Evolutionary conservation across 2,329 filamentous ascomycete species (phyloP).

Genomic region (Colletotrichum gloeosporioides): DNA sequence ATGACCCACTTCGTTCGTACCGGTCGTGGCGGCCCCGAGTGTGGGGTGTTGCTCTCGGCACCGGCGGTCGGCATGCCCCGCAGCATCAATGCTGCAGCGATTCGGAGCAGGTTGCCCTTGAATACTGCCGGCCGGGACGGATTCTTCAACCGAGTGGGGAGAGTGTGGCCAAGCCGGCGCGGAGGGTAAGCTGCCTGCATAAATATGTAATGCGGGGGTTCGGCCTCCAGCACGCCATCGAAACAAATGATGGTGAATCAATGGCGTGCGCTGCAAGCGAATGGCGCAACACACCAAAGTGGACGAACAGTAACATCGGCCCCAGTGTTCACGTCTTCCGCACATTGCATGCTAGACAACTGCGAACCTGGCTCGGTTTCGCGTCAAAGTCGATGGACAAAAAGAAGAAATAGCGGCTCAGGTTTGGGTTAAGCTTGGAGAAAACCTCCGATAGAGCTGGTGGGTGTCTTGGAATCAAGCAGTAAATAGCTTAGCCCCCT

Average conservation of each 20-base stretch:
- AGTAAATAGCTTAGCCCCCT: rapidly evolving
- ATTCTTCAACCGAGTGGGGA: not conserved
- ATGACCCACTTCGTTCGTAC: not conserved
- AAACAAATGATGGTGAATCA: slow-evolving; percentile 11
- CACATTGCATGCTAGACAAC: not conserved
- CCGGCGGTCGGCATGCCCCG: not conserved
- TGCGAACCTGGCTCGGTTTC: not conserved
- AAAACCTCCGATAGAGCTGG: not conserved
- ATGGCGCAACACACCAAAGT: slow-evolving; percentile 7
- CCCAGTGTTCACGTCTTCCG: not conserved
- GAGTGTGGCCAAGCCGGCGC: not conserved
- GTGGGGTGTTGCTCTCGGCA: not conserved
- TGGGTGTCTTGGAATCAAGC: no score
- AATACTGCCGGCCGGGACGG: not conserved
- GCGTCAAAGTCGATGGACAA: not conserved
- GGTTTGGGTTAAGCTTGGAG: not conserved
- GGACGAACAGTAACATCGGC: not conserved
- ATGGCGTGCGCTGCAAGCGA: slow-evolving; percentile 16
- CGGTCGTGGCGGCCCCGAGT: not conserved
- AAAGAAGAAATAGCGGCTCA: not conserved
- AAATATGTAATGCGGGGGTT: not conserved
- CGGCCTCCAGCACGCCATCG: slow-evolving; percentile 8
- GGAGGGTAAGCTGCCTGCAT: not conserved
- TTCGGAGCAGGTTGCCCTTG: not conserved
- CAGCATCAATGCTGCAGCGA: not conserved